These are phyloP conservation scores for Triticum timopheevii DNA, from an alignment of 176 grass and related monocot genomes.

Conservation along the genomic window DNA sequence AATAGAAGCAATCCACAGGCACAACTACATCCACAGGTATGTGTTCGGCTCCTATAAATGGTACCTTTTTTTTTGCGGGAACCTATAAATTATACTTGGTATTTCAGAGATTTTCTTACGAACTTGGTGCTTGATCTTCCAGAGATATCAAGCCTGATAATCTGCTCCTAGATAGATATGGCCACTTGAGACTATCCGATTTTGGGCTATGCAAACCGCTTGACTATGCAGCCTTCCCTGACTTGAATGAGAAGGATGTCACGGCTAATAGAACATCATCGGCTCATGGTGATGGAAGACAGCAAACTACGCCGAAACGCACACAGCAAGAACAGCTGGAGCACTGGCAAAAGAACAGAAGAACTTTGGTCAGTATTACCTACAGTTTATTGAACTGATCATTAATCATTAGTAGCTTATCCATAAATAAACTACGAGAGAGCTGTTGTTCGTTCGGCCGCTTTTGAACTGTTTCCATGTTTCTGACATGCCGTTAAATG, in stretches of 20 bases:
- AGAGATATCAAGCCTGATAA: conserved; percentile 99
- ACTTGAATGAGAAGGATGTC: conserved; percentile 90
- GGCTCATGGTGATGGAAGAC: conserved; percentile 38
- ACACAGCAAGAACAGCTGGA: conserved; percentile 95
- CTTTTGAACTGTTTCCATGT: not conserved
- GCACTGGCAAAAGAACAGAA: conserved; percentile 98
- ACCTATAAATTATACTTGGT: conserved; percentile 2
- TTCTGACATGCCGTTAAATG: conserved; percentile 18
- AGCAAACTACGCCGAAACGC: conserved; percentile 57
- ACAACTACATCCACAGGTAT: conserved; percentile 97
- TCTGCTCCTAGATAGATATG: conserved; percentile 87
- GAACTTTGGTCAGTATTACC: conserved; percentile 75
- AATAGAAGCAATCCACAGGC: conserved; percentile 92
- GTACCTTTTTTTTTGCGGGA: not conserved
- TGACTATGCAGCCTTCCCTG: conserved; percentile 84
- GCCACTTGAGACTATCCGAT: conserved; percentile 95
- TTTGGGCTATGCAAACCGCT: conserved; percentile 96
- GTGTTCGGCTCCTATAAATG: conserved; percentile 7
- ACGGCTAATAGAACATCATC: conserved; percentile 44
- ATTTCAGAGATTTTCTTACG: conserved; percentile 35
- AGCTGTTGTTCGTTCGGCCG: not conserved
- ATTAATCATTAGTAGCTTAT: not conserved
- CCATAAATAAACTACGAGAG: not conserved
- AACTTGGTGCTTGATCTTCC: conserved; percentile 34
- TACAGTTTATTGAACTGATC: not conserved